Conservation (phyloP, 371 early-diverging fungal genomes). For the Amoeboaphelidium protococcarum region DNA sequence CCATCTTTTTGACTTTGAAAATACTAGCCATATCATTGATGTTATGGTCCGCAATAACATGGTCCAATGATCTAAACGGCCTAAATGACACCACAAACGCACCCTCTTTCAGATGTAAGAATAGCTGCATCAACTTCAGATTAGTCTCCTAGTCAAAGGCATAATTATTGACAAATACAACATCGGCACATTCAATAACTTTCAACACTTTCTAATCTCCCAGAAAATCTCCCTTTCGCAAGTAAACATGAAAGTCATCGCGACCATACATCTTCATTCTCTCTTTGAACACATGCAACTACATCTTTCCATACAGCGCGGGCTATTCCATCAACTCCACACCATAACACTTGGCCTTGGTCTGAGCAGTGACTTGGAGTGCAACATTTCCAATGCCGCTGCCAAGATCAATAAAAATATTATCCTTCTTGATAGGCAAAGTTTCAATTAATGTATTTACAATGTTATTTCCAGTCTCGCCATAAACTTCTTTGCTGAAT, state of each 20-base stretch:
- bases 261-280: not conserved
- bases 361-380: not conserved
- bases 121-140: not conserved
- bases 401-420: slow-evolving; percentile 1
- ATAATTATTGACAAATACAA: not conserved
- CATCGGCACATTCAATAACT: not conserved
- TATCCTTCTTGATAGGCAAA: not conserved
- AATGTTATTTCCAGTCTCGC: not conserved
- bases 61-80: not conserved
- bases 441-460: not conserved
- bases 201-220: not conserved
- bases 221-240: not conserved
- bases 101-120: not conserved
- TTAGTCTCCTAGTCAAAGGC: not conserved
- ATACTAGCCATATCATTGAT: not conserved
- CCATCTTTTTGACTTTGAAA: not conserved
- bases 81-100: not conserved
- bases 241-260: not conserved
- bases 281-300: not conserved
- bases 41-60: not conserved
- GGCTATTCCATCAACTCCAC: not conserved
- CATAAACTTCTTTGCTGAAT: not conserved
- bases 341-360: not conserved
- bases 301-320: no score
- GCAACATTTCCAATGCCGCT: slow-evolving; percentile 1